phyloP scores from a whole-genome alignment of 768 basidiomycete genomes.

The Kwoniella dendrophila region DNA sequence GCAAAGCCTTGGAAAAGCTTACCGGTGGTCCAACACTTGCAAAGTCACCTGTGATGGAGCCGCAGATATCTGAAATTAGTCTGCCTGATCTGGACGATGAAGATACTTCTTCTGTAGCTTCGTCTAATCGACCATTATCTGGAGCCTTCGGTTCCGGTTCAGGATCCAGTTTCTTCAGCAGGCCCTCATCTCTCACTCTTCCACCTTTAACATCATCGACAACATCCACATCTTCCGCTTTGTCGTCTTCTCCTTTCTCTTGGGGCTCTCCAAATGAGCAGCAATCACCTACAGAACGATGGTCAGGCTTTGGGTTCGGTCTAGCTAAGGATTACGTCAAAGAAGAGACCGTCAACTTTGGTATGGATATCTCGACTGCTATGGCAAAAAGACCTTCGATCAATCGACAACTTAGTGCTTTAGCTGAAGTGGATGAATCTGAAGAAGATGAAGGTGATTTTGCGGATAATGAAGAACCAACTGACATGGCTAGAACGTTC shows the following conservation, averaged over 20 bases:
- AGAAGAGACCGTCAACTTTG: conserved; percentile 17
- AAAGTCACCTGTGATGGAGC: conserved; percentile 6
- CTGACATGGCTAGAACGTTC: conserved; percentile 1
- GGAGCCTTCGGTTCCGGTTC: conserved; percentile 27
- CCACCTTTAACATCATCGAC: conserved; percentile 21
- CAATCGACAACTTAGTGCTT: conserved; percentile 32
- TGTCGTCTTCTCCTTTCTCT: conserved; percentile 11
- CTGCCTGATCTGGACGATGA: conserved; percentile 48
- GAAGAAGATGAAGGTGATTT: conserved; percentile 35
- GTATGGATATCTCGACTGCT: conserved; percentile 16
- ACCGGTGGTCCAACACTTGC: conserved; percentile 22
- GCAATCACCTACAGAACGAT: conserved; percentile 24
- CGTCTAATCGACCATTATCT: conserved; percentile 37
- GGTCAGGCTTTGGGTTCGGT: conserved; percentile 21
- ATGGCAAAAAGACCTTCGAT: conserved; percentile 35
- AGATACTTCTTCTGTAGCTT: conserved; percentile 34
- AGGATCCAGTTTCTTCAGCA: conserved; percentile 22
- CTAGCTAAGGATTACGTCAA: conserved; percentile 28
- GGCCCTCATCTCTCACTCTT: conserved; percentile 19
- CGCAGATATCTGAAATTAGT: conserved; percentile 32
- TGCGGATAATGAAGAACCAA: conserved; percentile 10
- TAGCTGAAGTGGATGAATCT: conserved; percentile 48
- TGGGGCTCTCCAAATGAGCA: conserved; percentile 27
- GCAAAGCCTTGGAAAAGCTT: conserved; percentile 46
- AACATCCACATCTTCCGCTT: conserved; percentile 10